Evolutionary conservation across 257 asterid species (phyloP), one percentile per base, ranked within the genome.

Genomic region (Penstemon eatonii): DNA sequence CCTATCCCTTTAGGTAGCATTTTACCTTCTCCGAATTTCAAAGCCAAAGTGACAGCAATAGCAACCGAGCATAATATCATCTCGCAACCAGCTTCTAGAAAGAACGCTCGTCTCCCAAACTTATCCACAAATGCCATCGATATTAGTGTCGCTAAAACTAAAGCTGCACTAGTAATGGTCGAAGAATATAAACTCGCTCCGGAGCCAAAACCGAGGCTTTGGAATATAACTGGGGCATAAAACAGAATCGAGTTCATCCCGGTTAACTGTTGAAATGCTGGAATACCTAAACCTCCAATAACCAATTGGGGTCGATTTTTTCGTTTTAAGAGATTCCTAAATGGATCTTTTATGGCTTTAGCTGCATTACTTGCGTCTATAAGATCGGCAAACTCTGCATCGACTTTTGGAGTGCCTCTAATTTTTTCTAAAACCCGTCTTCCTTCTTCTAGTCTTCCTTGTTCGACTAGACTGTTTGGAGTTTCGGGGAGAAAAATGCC

Each of bases 61-160:
- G 84, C 90, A 5, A 89, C 95, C 75, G 82, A 71, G 88, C 87
- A 87, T 69, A 80, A 3, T 11, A 89, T 80, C 84, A 92, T 75
- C 73, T 92, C 95, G 15, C 62, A 46, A 6, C 97, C 95, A 18
- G 98, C 97, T 78, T 92, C 98, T 12, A 89, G 60, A 73, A 92
- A 89, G 77, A 91, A 87, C 0, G 82, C 81, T 61, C 98, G 63
- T 63, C 98, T 73, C 0, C 98, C 98, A 45, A 83, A 89, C 84
- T 81, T 91, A 70, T 89, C 98, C 9, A 91, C 96, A 1, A 83
- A 59, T 0, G 82, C 74, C 96, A 88, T 90, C 0, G 97, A 90
- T 76, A 90, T 83, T 11, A 90, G 63, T 5, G 97, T 60, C 40
- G 92, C 96, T 37, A 86, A 8, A 47, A 88, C 90, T 10, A 88